phyloP scores from a whole-genome alignment of 2,329 filamentous ascomycete species.

The Aspergillus tanneri region DNA sequence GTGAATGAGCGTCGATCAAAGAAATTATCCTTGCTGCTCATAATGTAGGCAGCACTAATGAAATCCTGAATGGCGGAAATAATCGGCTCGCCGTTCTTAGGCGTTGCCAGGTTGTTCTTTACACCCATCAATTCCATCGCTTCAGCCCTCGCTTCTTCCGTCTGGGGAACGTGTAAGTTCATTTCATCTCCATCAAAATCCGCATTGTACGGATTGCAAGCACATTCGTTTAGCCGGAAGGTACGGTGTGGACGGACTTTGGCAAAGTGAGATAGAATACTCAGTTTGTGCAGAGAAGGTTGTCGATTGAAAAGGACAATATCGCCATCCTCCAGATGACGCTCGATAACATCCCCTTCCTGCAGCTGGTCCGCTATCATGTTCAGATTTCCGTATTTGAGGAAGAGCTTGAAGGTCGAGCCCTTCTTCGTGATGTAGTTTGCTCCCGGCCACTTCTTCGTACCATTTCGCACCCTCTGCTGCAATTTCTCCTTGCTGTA shows the following conservation, averaged over 20 bases:
- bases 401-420: constrained; percentile 67
- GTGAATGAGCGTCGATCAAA: constrained; percentile 85
- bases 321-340: constrained; percentile 92
- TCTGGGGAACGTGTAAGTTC: constrained; percentile 97
- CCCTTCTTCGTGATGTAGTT: constrained; percentile 75
- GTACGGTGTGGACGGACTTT: constrained; percentile 95
- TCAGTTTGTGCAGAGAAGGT: constrained; percentile 95
- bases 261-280: constrained; percentile 93
- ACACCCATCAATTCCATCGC: constrained; percentile 97
- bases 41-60: constrained; percentile 88
- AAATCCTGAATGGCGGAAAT: constrained; percentile 99
- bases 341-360: constrained; percentile 85
- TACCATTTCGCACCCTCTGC: constrained; percentile 71
- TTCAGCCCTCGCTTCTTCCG: constrained; percentile 92
- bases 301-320: constrained; percentile 98
- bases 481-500: constrained; percentile 83
- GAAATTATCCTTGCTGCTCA: constrained; percentile 91
- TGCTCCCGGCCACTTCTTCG: constrained; percentile 80
- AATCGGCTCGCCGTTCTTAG: constrained; percentile 96
- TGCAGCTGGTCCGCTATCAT: constrained; percentile 71
- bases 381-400: constrained; percentile 72
- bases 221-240: constrained; percentile 95
- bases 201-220: constrained; percentile 96
- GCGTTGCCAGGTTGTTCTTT: constrained; percentile 91
- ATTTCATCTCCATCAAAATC: constrained; percentile 99